Conservation (phyloP, 2,329 filamentous ascomycete genomes). For the Penicillium janthinellum region DNA sequence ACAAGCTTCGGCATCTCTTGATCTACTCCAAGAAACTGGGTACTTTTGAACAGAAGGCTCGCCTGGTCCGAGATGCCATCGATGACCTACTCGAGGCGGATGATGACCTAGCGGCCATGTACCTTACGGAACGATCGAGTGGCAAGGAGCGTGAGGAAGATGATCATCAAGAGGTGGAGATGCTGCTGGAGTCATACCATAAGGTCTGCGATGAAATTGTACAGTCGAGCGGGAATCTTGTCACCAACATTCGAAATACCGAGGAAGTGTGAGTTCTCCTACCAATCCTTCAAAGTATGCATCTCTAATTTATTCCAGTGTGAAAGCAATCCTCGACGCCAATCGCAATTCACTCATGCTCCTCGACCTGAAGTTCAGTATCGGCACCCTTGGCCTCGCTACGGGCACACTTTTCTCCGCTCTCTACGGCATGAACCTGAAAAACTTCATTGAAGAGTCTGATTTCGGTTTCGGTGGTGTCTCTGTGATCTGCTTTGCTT, state of each 20-base stretch:
- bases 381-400: constrained; percentile 90
- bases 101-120: constrained; percentile 93
- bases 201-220: constrained; percentile 98
- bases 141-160: constrained; percentile 74
- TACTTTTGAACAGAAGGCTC: constrained; percentile 96
- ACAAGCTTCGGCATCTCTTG: constrained; percentile 86
- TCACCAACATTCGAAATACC: constrained; percentile 93
- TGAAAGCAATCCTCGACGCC: constrained; percentile 94
- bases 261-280: constrained; percentile 80
- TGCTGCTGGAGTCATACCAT: constrained; percentile 95
- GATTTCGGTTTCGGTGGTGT: constrained; percentile 81
- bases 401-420: constrained; percentile 93
- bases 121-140: constrained; percentile 82
- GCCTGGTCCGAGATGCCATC: constrained; percentile 89
- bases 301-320: constrained; percentile 54
- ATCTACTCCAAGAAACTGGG: constrained; percentile 94
- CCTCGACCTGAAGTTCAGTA: constrained; percentile 92
- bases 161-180: constrained; percentile 94
- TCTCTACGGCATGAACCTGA: constrained; percentile 99
- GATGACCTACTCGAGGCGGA: constrained; percentile 95
- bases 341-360: constrained; percentile 99
- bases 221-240: constrained; percentile 88
- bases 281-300: neutral
- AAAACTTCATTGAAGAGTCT: constrained; percentile 97
- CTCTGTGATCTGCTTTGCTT: constrained; percentile 67